Base-by-base conservation (phyloP, 1,284 basidiomycete species). In the Leucoagaricus sp. region DNA sequence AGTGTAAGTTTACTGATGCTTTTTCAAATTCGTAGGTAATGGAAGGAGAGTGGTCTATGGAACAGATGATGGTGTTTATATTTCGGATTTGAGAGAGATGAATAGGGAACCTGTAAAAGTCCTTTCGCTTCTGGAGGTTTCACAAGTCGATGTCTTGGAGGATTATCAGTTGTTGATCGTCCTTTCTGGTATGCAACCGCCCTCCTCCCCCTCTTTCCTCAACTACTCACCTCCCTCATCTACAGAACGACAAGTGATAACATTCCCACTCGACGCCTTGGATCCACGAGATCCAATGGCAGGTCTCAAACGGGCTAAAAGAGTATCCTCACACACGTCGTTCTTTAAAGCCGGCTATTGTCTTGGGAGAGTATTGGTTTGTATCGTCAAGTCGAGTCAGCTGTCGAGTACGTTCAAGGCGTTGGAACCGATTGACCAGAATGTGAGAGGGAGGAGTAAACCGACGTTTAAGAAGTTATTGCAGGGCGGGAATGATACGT, bases 311-410 rank as follows among this genome's bases (percentile, higher is more conserved):
- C 88, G 95, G 5, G 95, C 94, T 7, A 96, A 98, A 70, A 87
- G 95, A 56, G 96, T 99, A 67, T 94, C 96, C 0, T 93, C 93
- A 1, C 96, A 98, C 72, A 98, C 96, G 1, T 91, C 93, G 4
- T 99, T 99, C 77, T 99, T 99, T 86, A 98, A 98, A 72, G 91
- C 93, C 8, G 97, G 97, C 0, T 83, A 91, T 48, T 99, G 96
- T 71, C 80, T 99, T 23, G 94, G 93, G 13, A 86, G 91, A 60
- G 94, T 94, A n/a, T 82, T 99, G 5, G 94, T 99, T 28, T 99
- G 97, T 67, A 92, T 99, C 44, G 96, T 99, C 71, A 99, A 99
- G 75, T 93, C 94, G 4, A 93, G 88, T 60, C 91, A 94, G 49
- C 77, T 98, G 47, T 97, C 94, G 21, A 97, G 93, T 65, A 99